Evolutionary conservation across 2,329 filamentous ascomycete species (phyloP), one percentile per base, ranked within the genome.

Genomic region (Ophiostoma ulmi): DNA sequence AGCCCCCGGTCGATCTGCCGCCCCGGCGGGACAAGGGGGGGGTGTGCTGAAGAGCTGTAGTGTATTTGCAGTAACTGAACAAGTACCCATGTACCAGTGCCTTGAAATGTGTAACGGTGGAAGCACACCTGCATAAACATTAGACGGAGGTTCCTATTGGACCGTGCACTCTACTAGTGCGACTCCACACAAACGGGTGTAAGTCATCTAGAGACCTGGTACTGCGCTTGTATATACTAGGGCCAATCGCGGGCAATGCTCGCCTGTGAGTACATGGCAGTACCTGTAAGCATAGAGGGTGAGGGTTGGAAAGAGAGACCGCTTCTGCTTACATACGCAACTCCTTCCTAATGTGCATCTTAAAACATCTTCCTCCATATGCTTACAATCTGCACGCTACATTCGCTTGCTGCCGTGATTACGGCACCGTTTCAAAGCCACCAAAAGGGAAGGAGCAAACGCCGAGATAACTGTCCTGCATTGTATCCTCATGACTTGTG

Each of bases 1-100:
- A 48, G 68, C 66, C 73, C 73, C 73, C 73, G 72, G 73, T 74
- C 73, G 73, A 74, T 74, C 73, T 73, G 73, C 73, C 73, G 73
- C 36, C 38, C 31, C 68, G 41, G 72, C 71, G 72, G 73, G 73
- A 71, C 72, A 68, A 44, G 66, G 64, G 58, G 41, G 55, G 61
- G 39, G 67, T 61, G 36, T 22, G 68, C 35, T 41, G 52, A 68
- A 39, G 36, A 31, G 5, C 63, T 20, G n/a, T 17, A 48, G 36
- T 20, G n/a, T 17, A 48, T 17, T 48, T 48, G 6, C 44, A 48
- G 44, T n/a, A 31, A 31, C 31, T 31, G 44, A 20, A 17, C 20
- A 44, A 39, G 52, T 26, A 22, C 22, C 52, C 13, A 35, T 36
- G 58, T 35, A 35, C 22, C 20, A 3, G 3, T n/a, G 52, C 26